Evolutionary conservation across 192 early-diverging fungal species (phyloP), one percentile per base, ranked within the genome.

Genomic region (Radiomyces spectabilis): DNA sequence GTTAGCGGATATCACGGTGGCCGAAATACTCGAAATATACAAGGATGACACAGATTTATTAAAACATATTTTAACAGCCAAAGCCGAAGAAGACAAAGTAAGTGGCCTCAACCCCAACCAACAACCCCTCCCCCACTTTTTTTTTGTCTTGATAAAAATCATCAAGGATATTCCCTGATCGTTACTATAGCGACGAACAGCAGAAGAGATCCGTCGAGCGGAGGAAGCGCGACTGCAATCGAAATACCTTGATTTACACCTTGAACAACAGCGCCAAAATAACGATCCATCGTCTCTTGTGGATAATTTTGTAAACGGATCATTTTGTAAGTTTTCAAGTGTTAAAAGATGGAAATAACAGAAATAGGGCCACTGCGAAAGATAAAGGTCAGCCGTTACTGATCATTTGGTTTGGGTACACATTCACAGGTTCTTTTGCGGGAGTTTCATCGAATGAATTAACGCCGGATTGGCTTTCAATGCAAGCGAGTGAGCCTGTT

Each of bases 161-260:
- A 30, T 35, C 30, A 12, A 30, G 24, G 16, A 21, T 9, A 30
- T 48, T 21, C n/a, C n/a, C n/a, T n/a, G n/a, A 31, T 21, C 30
- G 10, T 48, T 1, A 35, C 13, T 35, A 29, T 53, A 66, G 64
- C 53, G 57, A 55, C 42, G 50, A 37, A 47, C 55, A 8, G 64
- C 64, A n/a, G 64, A 66, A 35, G 64, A 66, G 38, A 19, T 59
- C 6, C 51, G 57, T 2, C 38, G 53, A 48, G 44, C 57, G 10
- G 64, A 66, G 50, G 57, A 66, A 37, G 56, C 64, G 1, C 41
- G 44, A 21, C 37, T 66, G 32, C 56, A 52, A 22, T 27, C 27
- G 12, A 66, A 66, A 21, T 59, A 51, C 38, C 22, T 66, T 25
- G 64, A 66, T 50, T 32, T 66, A 16, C 45, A 55, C 7, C 18